phyloP scores from a whole-genome alignment of 768 basidiomycete species.

The Cyathus striatus region DNA sequence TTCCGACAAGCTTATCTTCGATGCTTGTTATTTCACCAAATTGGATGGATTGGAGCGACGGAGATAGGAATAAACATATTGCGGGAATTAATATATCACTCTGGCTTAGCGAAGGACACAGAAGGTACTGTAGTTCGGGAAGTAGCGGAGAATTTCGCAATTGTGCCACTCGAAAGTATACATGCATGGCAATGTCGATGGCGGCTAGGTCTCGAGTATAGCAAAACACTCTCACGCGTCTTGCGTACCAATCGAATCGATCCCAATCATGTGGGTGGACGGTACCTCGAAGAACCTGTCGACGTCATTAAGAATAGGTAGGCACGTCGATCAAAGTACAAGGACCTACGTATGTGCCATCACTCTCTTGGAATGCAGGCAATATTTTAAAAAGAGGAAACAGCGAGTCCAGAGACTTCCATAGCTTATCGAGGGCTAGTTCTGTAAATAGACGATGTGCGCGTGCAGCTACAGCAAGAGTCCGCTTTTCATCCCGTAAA shows the following conservation, averaged over 20 bases:
- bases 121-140: conserved; percentile 19
- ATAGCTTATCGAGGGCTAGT: conserved; percentile 25
- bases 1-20: conserved; percentile 27
- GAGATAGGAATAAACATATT: conserved; percentile 26
- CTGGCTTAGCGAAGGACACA: conserved; percentile 21
- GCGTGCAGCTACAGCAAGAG: conserved; percentile 16
- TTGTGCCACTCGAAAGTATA: conserved; percentile 27
- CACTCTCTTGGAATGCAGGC: conserved; percentile 20
- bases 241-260: conserved; percentile 25
- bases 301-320: background rate
- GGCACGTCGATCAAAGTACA: background rate
- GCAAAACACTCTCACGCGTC: conserved; percentile 20
- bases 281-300: conserved; percentile 22
- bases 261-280: conserved; percentile 20
- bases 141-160: conserved; percentile 19
- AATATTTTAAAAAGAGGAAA: conserved; percentile 25
- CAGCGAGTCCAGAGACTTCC: conserved; percentile 24
- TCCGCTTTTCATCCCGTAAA: conserved; percentile 9
- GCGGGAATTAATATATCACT: conserved; percentile 24
- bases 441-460: conserved; percentile 24
- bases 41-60: conserved; percentile 20
- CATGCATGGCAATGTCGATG: conserved; percentile 27
- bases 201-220: conserved; percentile 21
- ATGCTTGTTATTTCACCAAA: conserved; percentile 21
- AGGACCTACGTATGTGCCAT: conserved; percentile 23